Percentiles rank a stretch among this genome's conserved stretches.
These are phyloP conservation scores for Buddleja alternifolia DNA, from an alignment of 257 asterid genomes.

Conservation along the genomic window DNA sequence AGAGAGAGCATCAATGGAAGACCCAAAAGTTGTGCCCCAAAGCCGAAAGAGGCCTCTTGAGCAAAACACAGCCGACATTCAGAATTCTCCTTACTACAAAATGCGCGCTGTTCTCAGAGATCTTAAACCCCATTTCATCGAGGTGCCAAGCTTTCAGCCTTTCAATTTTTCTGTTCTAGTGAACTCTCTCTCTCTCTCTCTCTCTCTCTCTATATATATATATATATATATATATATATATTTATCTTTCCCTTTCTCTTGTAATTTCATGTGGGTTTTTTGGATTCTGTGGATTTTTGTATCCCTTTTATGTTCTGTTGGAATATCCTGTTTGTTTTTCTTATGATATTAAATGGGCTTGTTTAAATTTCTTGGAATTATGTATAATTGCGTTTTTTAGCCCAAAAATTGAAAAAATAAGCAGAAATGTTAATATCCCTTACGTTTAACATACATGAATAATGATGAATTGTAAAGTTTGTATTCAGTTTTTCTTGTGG, in stretches of 20 bases:
- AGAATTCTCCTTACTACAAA: conserved; percentile 66
- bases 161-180: too few relatives aligned
- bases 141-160: conserved; percentile 41
- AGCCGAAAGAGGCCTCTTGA: conserved; percentile 67
- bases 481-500: too few relatives aligned
- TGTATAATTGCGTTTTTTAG: background rate
- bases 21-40: conserved; percentile 29
- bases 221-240: too few relatives aligned
- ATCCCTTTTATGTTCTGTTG: background rate
- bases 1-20: conserved; percentile 42
- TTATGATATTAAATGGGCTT: background rate
- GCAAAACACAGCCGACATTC: conserved; percentile 29
- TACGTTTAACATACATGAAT: background rate
- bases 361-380: background rate
- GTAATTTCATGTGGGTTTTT: background rate
- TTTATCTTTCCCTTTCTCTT: too few relatives aligned
- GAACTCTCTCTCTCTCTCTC: too few relatives aligned
- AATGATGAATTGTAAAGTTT: background rate
- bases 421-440: background rate
- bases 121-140: conserved; percentile 78
- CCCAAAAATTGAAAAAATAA: background rate
- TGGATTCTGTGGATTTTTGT: background rate
- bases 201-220: too few relatives aligned
- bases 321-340: background rate
- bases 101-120: conserved; percentile 66